phyloP scores from a whole-genome alignment of 2,329 filamentous ascomycete genomes.

The Delphinella strobiligena region DNA sequence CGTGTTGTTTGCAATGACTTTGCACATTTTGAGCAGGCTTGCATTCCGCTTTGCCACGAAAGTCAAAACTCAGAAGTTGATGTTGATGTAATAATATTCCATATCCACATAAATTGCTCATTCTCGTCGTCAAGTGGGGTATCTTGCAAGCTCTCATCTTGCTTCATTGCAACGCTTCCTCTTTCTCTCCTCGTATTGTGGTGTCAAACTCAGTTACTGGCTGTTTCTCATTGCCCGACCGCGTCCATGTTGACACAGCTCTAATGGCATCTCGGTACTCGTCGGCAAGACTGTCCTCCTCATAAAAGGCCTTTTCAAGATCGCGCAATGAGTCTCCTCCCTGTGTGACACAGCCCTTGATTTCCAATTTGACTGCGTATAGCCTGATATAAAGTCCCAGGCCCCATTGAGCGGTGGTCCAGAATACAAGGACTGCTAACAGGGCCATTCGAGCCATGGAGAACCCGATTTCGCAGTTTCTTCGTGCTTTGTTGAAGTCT shows the following conservation, averaged over 20 bases:
- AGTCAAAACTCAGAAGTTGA: too few relatives aligned
- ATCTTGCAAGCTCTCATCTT: neutral
- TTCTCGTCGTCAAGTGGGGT: neutral
- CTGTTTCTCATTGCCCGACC: neutral
- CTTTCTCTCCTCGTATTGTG: neutral
- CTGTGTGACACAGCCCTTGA: neutral
- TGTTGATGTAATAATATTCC: too few relatives aligned
- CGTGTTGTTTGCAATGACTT: too few relatives aligned
- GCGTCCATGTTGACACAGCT: neutral
- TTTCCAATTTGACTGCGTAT: conserved; percentile 9
- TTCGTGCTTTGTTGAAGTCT: conserved; percentile 1
- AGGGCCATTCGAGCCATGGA: conserved; percentile 13
- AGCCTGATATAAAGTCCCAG: conserved; percentile 7
- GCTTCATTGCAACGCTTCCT: neutral
- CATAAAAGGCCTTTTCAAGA: conserved; percentile 6
- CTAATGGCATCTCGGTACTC: conserved; percentile 3
- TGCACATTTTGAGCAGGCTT: too few relatives aligned
- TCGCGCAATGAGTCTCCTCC: neutral
- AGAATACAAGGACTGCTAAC: conserved; percentile 30
- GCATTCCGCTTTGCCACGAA: too few relatives aligned
- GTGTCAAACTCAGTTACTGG: neutral
- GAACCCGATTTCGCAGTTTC: conserved; percentile 5
- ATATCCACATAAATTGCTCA: conserved; percentile 1
- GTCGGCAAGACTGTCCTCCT: conserved; percentile 6
- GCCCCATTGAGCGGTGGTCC: conserved; percentile 42